phyloP scores from a whole-genome alignment of 257 asterid species.

The Jacaranda mimosifolia region DNA sequence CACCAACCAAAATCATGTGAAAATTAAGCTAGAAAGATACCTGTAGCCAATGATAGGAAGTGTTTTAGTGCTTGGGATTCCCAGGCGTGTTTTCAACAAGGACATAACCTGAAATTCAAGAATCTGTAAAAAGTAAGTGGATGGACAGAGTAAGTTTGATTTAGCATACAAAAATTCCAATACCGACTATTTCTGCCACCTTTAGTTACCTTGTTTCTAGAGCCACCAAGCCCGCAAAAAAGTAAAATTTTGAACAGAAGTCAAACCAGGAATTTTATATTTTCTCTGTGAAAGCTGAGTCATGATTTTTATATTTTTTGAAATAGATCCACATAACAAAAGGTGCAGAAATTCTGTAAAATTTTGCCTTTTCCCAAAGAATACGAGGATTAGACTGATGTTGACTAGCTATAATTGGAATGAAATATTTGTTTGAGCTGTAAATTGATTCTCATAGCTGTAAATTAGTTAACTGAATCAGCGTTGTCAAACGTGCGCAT shows the following conservation, averaged over 20 bases:
- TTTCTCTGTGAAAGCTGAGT: background rate
- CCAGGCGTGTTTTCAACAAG: conserved; percentile 65
- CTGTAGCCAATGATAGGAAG: conserved; percentile 70
- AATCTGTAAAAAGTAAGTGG: background rate
- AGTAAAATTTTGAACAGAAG: background rate
- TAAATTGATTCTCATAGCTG: too few species aligned
- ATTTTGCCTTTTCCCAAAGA: background rate
- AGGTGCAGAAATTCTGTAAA: background rate
- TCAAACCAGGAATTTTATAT: background rate
- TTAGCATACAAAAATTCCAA: background rate
- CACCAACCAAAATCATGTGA: conserved; percentile 1
- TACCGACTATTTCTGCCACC: background rate
- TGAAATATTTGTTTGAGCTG: too few species aligned
- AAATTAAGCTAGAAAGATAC: conserved; percentile 38
- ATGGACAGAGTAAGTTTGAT: background rate
- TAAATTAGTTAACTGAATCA: too few species aligned
- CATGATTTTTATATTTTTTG: background rate
- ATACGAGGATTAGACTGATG: background rate
- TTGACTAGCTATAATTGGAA: too few species aligned
- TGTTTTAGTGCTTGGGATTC: conserved; percentile 50
- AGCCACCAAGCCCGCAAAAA: background rate
- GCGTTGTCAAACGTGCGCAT: too few species aligned
- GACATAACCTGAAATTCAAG: conserved; percentile 56
- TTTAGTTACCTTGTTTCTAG: background rate
- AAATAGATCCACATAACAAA: background rate